These are phyloP conservation scores for Boechera stricta DNA, from an alignment of 345 rosid genomes.

Conservation along the genomic window DNA sequence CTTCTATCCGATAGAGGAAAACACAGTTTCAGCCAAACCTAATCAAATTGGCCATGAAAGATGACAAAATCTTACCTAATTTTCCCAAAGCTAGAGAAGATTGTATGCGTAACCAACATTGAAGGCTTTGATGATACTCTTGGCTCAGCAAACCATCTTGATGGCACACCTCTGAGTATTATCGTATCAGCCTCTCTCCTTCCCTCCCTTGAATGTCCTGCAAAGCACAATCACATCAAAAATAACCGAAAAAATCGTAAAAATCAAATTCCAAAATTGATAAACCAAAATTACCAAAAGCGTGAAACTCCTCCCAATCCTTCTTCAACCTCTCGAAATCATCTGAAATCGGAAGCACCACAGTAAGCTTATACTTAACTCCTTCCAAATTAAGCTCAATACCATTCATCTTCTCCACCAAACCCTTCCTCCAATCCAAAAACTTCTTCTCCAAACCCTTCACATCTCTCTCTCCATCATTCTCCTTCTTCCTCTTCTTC, in stretches of 20 bases:
- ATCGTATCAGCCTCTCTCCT: slow-evolving; percentile 81
- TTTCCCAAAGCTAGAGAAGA: slow-evolving; percentile 84
- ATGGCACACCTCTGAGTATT: slow-evolving; percentile 74
- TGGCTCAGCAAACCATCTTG: slow-evolving; percentile 96
- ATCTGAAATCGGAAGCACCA: slow-evolving; percentile 61
- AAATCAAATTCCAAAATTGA: neutral
- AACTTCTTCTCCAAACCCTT: slow-evolving; percentile 67
- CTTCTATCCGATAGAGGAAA: neutral
- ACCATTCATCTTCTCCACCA: slow-evolving; percentile 79
- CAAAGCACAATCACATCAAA: slow-evolving; percentile 14
- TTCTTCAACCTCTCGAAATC: slow-evolving; percentile 76
- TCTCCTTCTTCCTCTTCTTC: slow-evolving; percentile 41
- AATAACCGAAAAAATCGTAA: neutral
- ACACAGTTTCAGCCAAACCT: neutral
- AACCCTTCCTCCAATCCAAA: slow-evolving; percentile 75
- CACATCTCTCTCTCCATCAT: slow-evolving; percentile 48
- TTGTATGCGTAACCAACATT: slow-evolving; percentile 83
- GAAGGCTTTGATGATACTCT: slow-evolving; percentile 96
- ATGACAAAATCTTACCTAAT: slow-evolving; percentile 58
- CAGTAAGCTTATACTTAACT: slow-evolving; percentile 68
- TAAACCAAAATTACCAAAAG: slow-evolving; percentile 64
- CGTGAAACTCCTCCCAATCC: slow-evolving; percentile 76
- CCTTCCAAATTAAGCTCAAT: slow-evolving; percentile 88
- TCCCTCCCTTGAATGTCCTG: slow-evolving; percentile 69
- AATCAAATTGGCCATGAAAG: neutral